Base-by-base conservation (phyloP, 164 flowering plant genomes). In the Malania oleifera region DNA sequence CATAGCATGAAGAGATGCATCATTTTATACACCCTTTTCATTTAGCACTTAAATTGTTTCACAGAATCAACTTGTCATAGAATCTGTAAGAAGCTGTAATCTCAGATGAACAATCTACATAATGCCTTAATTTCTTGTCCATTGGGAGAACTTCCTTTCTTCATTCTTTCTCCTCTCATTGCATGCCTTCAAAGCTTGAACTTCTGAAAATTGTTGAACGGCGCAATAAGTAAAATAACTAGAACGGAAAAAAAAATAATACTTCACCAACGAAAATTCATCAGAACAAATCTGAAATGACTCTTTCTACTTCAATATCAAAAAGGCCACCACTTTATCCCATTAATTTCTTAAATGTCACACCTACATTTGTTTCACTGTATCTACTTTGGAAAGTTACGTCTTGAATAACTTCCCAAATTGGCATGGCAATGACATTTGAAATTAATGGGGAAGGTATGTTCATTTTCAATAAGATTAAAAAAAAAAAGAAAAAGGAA, bases 141-240 rank as follows among this genome's bases (percentile, higher is more conserved):
- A n/a, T 5, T 17, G 46, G 9, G 5, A 17, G 4, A 20, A 43
- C 28, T 57, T 73, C 31, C 61, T 59, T 63, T 68, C 68, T 68
- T 58, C 60, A n/a, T 43, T 75, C 47, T 65, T 81, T 72, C 73
- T 80, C 73, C 70, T 76, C 52, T 85, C 80, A 61, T 75, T 71
- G 72, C 95, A 89, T 40, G 80, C 78, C 74, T 87, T 89, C 69
- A 89, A 58, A 34, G 91, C 85, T 74, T 79, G 86, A 66, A 89
- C 95, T 67, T 89, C 97, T 89, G 15, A 28, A 37, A 41, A 28
- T 31, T 54, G 10, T 20, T 22, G 24, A 59, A 55, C n/a, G 48
- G 52, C 51, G 54, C 18, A 24, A 15, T 24, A 10, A 40, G 18
- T 9, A 52, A 22, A 56, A 52, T 47, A 40, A 63, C 48, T 3